A percentile compares a stretch with the other conserved stretches of the same genome.
These are phyloP conservation scores for Diaporthe aspalathi DNA, from an alignment of 2,329 filamentous ascomycete genomes.

Conservation along the genomic window DNA sequence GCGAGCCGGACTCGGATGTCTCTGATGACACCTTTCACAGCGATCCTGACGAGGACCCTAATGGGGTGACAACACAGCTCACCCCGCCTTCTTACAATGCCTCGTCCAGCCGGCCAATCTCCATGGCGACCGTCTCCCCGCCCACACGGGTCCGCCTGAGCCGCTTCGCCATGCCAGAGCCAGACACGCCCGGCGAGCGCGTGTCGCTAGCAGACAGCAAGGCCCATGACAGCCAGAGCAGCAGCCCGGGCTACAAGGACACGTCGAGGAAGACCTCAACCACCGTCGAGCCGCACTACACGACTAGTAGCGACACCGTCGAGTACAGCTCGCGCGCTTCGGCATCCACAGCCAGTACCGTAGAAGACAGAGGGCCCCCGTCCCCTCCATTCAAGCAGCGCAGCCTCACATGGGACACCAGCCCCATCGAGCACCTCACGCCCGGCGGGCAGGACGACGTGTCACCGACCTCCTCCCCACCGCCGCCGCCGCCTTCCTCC, in stretches of 20 bases:
- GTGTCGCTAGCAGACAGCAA: background rate
- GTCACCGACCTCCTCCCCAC: constrained; percentile 14
- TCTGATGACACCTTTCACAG: constrained; percentile 26
- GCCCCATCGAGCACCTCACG: background rate
- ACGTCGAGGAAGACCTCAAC: constrained; percentile 26
- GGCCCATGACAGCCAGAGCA: constrained; percentile 5
- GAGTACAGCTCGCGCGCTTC: constrained; percentile 11
- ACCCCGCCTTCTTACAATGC: constrained; percentile 5
- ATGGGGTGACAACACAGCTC: constrained; percentile 12
- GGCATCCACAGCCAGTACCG: background rate
- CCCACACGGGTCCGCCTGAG: constrained; percentile 1
- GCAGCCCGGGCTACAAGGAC: background rate
- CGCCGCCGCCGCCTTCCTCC: constrained; percentile 1
- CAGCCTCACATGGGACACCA: constrained; percentile 23
- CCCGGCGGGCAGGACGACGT: background rate
- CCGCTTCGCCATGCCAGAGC: background rate
- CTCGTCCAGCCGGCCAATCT: background rate
- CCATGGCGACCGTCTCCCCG: background rate
- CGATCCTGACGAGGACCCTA: background rate
- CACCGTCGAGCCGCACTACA: constrained; percentile 26
- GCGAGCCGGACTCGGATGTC: constrained; percentile 39
- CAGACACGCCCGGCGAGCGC: background rate
- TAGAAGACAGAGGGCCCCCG: background rate
- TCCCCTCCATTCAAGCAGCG: constrained; percentile 1
- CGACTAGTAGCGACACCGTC: constrained; percentile 21